These are phyloP conservation scores for Saccharata proteae DNA, from an alignment of 2,329 filamentous ascomycete species.

Conservation along the genomic window DNA sequence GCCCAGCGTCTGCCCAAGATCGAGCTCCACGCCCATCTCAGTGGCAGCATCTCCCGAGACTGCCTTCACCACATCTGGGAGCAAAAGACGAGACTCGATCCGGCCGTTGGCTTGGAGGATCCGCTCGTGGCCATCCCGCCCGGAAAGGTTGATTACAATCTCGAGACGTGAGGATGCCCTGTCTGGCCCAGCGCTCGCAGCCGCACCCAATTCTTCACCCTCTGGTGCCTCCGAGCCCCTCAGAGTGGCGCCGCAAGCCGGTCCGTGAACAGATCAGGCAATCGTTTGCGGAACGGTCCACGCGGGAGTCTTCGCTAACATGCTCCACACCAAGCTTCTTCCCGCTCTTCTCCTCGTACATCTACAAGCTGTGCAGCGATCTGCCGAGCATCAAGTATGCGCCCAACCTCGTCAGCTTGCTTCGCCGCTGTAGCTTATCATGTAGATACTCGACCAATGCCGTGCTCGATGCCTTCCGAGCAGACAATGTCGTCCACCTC, in stretches of 20 bases:
- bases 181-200: constrained; percentile 2
- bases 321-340: constrained; percentile 51
- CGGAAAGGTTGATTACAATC: constrained; percentile 59
- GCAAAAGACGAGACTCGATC: constrained; percentile 40
- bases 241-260: too few relatives aligned
- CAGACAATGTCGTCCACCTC: constrained; percentile 63
- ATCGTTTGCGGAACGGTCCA: too few relatives aligned
- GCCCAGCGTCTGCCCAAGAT: constrained; percentile 29
- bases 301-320: too few relatives aligned
- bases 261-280: too few relatives aligned
- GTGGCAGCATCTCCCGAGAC: constrained; percentile 61
- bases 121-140: constrained; percentile 56
- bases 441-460: constrained; percentile 47
- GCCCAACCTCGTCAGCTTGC: constrained; percentile 5
- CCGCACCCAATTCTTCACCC: constrained; percentile 7
- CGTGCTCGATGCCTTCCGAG: constrained; percentile 46
- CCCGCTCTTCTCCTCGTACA: constrained; percentile 65
- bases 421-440: constrained; percentile 20
- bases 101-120: constrained; percentile 48
- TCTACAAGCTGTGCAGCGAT: constrained; percentile 62
- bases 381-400: constrained; percentile 46
- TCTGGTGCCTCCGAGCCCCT: constrained; percentile 1
- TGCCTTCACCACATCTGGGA: constrained; percentile 66
- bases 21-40: constrained; percentile 67
- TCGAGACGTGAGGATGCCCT: constrained; percentile 46